phyloP scores from a whole-genome alignment of 1,284 basidiomycete species.

The Vanrija sp. region DNA sequence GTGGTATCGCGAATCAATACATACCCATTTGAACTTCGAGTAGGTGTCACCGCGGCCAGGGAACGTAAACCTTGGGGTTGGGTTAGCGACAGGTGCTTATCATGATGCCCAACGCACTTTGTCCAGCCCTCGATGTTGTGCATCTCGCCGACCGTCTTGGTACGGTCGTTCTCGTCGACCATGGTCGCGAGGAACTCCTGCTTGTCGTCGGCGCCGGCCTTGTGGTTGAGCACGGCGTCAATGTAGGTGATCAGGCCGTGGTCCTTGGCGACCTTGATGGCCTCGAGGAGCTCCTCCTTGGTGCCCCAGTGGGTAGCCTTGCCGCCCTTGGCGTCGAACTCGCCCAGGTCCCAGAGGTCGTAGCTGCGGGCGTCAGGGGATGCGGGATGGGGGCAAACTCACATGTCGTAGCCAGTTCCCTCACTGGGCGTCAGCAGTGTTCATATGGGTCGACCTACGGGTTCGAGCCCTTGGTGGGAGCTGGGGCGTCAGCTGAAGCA shows the following conservation, averaged over 20 bases:
- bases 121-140: slow-evolving; percentile 84
- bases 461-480: slow-evolving; percentile 45
- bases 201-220: slow-evolving; percentile 69
- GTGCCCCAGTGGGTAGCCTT: slow-evolving; percentile 85
- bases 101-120: slow-evolving; percentile 27
- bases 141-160: slow-evolving; percentile 57
- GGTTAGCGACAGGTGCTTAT: slow-evolving; percentile 20
- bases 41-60: slow-evolving; percentile 67
- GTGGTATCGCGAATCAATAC: slow-evolving; percentile 3
- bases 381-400: slow-evolving; percentile 8
- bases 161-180: slow-evolving; percentile 59
- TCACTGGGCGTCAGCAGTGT: slow-evolving; percentile 15
- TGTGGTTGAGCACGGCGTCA: slow-evolving; percentile 56
- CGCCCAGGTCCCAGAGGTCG: slow-evolving; percentile 81
- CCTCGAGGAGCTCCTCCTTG: slow-evolving; percentile 69
- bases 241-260: slow-evolving; percentile 49
- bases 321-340: slow-evolving; percentile 83
- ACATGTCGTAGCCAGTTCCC: slow-evolving; percentile 48
- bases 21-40: slow-evolving; percentile 54
- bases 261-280: slow-evolving; percentile 54
- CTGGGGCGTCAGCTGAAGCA: slow-evolving; percentile 12
- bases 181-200: slow-evolving; percentile 73
- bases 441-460: slow-evolving; percentile 18
- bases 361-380: slow-evolving; percentile 45
- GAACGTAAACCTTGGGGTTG: slow-evolving; percentile 65